Base-by-base conservation (phyloP, 257 asterid genomes). In the Primulina tabacum region DNA sequence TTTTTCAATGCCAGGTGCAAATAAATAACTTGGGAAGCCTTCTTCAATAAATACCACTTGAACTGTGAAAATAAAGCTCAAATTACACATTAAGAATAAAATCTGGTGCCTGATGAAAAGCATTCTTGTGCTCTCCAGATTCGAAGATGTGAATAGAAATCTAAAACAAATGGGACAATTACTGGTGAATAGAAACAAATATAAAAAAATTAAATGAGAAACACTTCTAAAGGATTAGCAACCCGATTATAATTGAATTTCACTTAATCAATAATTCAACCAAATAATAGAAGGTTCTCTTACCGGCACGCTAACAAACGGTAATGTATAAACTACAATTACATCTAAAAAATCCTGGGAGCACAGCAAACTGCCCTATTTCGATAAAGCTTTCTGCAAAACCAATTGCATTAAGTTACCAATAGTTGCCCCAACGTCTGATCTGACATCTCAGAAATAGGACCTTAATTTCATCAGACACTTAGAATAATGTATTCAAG, bases 1-100 rank as follows among this genome's bases (percentile, higher is more conserved):
- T 84, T 90, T 95, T 87, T 90, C 82, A 93, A 82, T 29, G 96
- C 84, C 33, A 89, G 75, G 81, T 93, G 99, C 64, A 93, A 79
- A 85, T 90, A 93, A 64, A 93, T 82, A 62, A 90, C 92, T 82
- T 93, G 90, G 47, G 99, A 90, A 38, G 96, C 99, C 80, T 89
- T 93, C 84, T 93, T 93, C 79, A 79, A 37, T 69, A 93, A 78
- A 62, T 59, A 77, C 99, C 99, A 93, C 79, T 82, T 87, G 83
- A 90, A 90, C 99, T 93, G 87, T 77, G 80, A 66, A 66, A 58
- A 73, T 10, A 57, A 73, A 75, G 32, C 24, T 10, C 17, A 8
- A 32, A 32, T 58, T 52, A 60, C 17, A 7, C 2, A 5, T 67
- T 55, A 40, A 63, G 63, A 50, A 20, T n/a, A 60, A 14, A 28